Percentiles rank a stretch among this genome's conserved stretches.
phyloP scores from a whole-genome alignment of 495 filamentous ascomycete species.

The Physcia stellaris region DNA sequence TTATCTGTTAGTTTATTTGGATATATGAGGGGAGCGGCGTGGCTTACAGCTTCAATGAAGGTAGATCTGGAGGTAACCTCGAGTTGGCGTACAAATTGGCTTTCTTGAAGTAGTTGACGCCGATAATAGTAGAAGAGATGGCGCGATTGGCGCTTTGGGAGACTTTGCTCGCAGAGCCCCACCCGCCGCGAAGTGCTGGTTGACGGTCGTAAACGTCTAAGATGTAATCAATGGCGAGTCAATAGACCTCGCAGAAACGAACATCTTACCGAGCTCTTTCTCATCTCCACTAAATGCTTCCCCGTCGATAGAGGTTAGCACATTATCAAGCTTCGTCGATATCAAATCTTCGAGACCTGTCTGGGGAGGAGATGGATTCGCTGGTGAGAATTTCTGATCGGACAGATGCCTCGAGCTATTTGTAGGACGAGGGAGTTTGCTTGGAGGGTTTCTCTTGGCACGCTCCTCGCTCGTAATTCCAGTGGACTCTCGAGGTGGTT shows the following conservation, averaged over 20 bases:
- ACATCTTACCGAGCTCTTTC: slow-evolving; percentile 37
- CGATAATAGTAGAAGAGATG: slow-evolving; percentile 24
- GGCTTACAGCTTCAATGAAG: slow-evolving; percentile 49
- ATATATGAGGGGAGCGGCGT: not conserved
- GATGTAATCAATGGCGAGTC: too few species aligned
- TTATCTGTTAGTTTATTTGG: not conserved
- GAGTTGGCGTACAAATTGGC: slow-evolving; percentile 69
- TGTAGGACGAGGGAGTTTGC: too few species aligned
- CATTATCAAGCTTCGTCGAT: slow-evolving; percentile 40
- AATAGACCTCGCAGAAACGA: too few species aligned
- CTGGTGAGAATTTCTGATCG: too few species aligned
- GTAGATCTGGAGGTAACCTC: slow-evolving; percentile 49
- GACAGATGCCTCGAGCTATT: too few species aligned
- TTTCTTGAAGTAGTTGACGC: slow-evolving; percentile 56
- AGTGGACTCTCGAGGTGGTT: too few species aligned
- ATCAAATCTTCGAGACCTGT: slow-evolving; percentile 43
- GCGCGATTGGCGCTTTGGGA: slow-evolving; percentile 15
- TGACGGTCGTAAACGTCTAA: slow-evolving; percentile 18
- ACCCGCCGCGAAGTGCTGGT: slow-evolving; percentile 20
- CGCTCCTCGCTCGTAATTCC: too few species aligned
- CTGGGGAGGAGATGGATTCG: too few species aligned
- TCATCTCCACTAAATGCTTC: slow-evolving; percentile 51
- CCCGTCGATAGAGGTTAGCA: slow-evolving; percentile 55
- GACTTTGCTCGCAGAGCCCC: slow-evolving; percentile 5
- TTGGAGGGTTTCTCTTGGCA: too few species aligned